Percentiles rank a stretch among this genome's conserved stretches.
Evolutionary conservation across 2,329 filamentous ascomycete species (phyloP).

Genomic region (Penicillium sp.): DNA sequence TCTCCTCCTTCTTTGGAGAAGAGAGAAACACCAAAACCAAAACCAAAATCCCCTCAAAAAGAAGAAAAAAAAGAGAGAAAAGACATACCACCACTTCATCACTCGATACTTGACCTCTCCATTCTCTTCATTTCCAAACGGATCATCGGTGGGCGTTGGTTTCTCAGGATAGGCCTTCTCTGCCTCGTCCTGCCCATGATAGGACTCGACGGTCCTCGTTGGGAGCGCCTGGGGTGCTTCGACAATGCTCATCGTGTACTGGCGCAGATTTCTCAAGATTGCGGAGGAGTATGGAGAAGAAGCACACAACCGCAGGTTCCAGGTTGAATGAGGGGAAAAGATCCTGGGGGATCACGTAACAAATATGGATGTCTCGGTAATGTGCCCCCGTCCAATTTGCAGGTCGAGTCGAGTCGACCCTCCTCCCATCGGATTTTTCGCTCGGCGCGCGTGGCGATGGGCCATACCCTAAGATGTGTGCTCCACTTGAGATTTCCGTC

Average conservation of each 20-base stretch:
- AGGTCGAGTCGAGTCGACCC: slow-evolving; percentile 3
- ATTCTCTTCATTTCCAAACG: slow-evolving; percentile 32
- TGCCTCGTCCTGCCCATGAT: slow-evolving; percentile 12
- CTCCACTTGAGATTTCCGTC: neutral
- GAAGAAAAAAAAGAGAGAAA: neutral
- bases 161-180: slow-evolving; percentile 15
- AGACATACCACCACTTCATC: slow-evolving; percentile 39
- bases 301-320: neutral
- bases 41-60: too few species aligned
- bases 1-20: too few species aligned
- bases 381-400: too few species aligned
- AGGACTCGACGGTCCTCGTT: slow-evolving; percentile 11
- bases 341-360: slow-evolving; percentile 5
- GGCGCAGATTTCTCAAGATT: neutral
- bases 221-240: slow-evolving; percentile 7
- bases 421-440: slow-evolving; percentile 13
- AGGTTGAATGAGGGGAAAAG: slow-evolving; percentile 9
- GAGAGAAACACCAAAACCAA: too few species aligned
- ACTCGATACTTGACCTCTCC: slow-evolving; percentile 45
- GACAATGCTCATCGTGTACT: slow-evolving; percentile 11
- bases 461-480: slow-evolving; percentile 5
- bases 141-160: slow-evolving; percentile 18
- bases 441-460: slow-evolving; percentile 18
- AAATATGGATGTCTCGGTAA: slow-evolving; percentile 11
- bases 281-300: neutral